Percentiles rank a stretch among this genome's conserved stretches.
Evolutionary conservation across 441 rosid genomes (phyloP).

Genomic region (Adansonia madagascariensis): DNA sequence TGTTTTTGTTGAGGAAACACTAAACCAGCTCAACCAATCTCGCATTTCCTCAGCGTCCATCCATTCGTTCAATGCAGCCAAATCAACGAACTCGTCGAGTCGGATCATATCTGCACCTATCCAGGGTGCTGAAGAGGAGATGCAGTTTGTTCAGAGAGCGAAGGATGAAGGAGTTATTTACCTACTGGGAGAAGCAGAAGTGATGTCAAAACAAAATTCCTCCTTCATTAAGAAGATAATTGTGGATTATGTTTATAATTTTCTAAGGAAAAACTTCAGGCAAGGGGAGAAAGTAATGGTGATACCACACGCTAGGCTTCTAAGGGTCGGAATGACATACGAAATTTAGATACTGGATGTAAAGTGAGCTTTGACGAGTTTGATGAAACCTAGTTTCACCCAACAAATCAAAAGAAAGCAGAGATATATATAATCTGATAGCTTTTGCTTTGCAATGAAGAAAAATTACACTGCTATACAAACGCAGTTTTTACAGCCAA

Average conservation of each 20-base stretch:
- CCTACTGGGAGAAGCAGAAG: constrained; percentile 71
- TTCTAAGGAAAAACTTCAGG: constrained; percentile 70
- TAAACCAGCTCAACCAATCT: constrained; percentile 21
- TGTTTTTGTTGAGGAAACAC: constrained; percentile 36
- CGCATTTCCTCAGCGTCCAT: constrained; percentile 41
- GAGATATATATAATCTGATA: not conserved
- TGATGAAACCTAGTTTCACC: not conserved
- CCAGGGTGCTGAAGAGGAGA: constrained; percentile 51
- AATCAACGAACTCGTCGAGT: constrained; percentile 31
- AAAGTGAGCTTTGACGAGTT: not conserved
- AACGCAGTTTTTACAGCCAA: too few relatives aligned
- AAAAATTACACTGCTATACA: too few relatives aligned
- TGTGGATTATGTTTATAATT: constrained; percentile 58
- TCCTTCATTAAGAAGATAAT: constrained; percentile 66
- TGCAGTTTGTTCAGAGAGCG: constrained; percentile 60
- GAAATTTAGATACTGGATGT: constrained; percentile 47
- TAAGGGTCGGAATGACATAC: constrained; percentile 82
- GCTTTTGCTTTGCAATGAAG: not conserved
- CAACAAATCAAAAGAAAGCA: not conserved
- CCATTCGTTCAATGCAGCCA: constrained; percentile 26
- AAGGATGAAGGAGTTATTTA: constrained; percentile 68
- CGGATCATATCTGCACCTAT: constrained; percentile 31
- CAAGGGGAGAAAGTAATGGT: constrained; percentile 55
- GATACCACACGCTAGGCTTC: constrained; percentile 61
- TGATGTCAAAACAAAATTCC: constrained; percentile 53